These are phyloP conservation scores for Verticillium dahliae DNA, from an alignment of 2,329 filamentous ascomycete species.

Conservation along the genomic window DNA sequence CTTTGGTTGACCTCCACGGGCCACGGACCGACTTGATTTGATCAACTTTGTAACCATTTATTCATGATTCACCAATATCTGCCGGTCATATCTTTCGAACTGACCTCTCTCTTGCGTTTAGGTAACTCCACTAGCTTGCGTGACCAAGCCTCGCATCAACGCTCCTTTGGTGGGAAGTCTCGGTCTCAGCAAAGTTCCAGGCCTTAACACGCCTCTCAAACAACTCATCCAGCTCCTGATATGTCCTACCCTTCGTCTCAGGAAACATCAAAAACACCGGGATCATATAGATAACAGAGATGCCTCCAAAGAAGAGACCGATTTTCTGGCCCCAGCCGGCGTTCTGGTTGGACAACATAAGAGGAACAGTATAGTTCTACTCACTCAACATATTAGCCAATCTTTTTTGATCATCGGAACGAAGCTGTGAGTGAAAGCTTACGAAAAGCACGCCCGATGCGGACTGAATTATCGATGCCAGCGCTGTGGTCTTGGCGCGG, in stretches of 20 bases:
- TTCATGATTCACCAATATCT: no score
- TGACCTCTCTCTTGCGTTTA: no score
- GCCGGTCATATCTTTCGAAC: no score
- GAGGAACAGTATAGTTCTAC: constrained; percentile 12
- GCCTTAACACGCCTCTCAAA: constrained; percentile 11
- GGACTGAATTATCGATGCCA: constrained; percentile 1
- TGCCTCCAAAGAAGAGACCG: constrained; percentile 11
- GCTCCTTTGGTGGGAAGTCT: constrained; percentile 1
- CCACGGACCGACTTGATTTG: no score
- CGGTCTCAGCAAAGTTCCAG: constrained; percentile 11
- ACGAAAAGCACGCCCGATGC: constrained; percentile 5
- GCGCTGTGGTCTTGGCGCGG: constrained; percentile 1
- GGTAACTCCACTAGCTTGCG: neutral
- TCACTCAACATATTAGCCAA: no score
- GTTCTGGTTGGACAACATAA: constrained; percentile 14
- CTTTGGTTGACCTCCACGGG: no score
- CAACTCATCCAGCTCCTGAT: constrained; percentile 14
- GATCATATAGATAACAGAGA: constrained; percentile 13
- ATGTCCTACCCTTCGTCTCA: constrained; percentile 16
- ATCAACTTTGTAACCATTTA: no score
- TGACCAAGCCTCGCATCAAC: neutral
- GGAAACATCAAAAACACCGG: constrained; percentile 10
- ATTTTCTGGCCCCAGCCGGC: constrained; percentile 9
- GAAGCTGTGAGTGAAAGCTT: neutral
- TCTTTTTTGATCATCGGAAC: no score